Evolutionary conservation across 345 rosid genomes (phyloP), one percentile per base, ranked within the genome.

Genomic region (Noccaea bulbosa): DNA sequence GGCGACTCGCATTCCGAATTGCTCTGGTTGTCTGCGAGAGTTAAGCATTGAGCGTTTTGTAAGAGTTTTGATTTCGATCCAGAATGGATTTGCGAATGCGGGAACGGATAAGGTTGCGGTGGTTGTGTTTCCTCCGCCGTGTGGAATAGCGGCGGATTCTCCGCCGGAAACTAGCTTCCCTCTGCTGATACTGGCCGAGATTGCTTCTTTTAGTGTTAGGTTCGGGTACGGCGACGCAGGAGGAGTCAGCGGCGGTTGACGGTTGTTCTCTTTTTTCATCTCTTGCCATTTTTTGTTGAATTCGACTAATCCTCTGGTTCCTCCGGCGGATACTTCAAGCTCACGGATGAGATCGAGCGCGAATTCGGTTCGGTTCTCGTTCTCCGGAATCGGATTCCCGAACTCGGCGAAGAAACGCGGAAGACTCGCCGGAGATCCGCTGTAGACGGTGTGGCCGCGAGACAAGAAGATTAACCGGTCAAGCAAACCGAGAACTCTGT

Each of bases 401-500:
- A 91, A 94, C n/a, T 88, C 96, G 0, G 90, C 55, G 68, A 94
- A 94, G 54, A 75, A 94, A 0, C 50, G 45, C 0, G 92, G 93
- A 0, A 94, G 74, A 60, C 62, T 85, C 48, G 57, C 50, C 3
- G 99, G 99, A 14, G 96, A 76, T 2, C 99, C 98, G 8, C 99
- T 88, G 78, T 80, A 94, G 11, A 94, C 98, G 0, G 97, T 94
- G n/a, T 87, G 93, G 1, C 99, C 99, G 0, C 97, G 92, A 0
- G 99, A 89, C 11, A 94, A 50, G 53, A 94, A 88, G 40, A 94
- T 76, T 69, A 94, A 67, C 33, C 96, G 83, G 61, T 94, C 96
- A 17, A 91, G 81, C 68, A 91, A 78, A 5, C 99, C 87, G 0
- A 91, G 85, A 65, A 77, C 77, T 1, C 99, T 75, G 37, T 83